Evolutionary conservation across 495 filamentous ascomycete species (phyloP), one percentile per base, ranked within the genome.

Genomic region (Sphaerosporella brunnea): DNA sequence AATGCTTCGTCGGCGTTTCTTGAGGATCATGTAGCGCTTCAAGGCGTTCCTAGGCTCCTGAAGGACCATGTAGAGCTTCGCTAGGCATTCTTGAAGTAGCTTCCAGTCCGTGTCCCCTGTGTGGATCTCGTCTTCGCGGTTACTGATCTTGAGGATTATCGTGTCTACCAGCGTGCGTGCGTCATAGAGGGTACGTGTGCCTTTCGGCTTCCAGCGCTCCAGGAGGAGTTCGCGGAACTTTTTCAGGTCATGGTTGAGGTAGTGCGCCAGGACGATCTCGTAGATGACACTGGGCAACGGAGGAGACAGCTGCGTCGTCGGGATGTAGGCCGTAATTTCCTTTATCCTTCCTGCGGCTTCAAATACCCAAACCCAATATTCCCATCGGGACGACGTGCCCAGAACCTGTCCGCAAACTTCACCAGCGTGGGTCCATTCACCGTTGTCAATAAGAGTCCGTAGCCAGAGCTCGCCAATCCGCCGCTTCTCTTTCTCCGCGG

Each of bases 401-500:
- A 95, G 65, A 9, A 95, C 85, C 54, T 80, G 82, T 1, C 78
- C 79, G 52, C 84, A 87, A 10, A 84, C 66, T 49, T 75, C 68
- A 0, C 84, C 87, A 4, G 88, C 90, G 43, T 70, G 67, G 1
- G 61, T 56, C 92, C 92, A 97, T 45, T 86, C 71, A 10, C 71
- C 69, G 1, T 71, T 68, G 4, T 75, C 68, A 34, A 93, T 69
- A 21, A 93, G 72, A 52, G 93, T 82, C 36, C 87, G 77, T 39
- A 95, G 65, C 90, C 90, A 97, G 3, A 84, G 69, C 57, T 94
- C 92, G 19, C 90, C 90, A 53, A 97, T 81, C 10, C 82, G 74
- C 20, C 83, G 75, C 62, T 96, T 97, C 58, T 97, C 90, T 52
- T 82, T 85, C 45, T 92, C 81, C 0, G 79, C 77, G 0, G 78